Evolutionary conservation across 2,329 filamentous ascomycete genomes (phyloP), one percentile per base, ranked within the genome.

Genomic region (Ophiostoma tasmaniense): DNA sequence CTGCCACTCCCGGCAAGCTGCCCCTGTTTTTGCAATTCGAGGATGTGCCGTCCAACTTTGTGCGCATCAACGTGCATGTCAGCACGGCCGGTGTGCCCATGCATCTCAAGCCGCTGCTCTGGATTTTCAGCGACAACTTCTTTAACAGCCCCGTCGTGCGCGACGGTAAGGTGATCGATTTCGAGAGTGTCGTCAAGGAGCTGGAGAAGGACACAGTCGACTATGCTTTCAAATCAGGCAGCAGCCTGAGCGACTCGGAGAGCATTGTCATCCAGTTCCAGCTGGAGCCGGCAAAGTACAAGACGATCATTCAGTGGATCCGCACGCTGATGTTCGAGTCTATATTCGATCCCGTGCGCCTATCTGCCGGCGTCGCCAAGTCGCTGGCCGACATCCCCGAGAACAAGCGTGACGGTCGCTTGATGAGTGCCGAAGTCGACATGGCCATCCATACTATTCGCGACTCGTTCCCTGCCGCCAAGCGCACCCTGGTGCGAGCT

Each of bases 21-120:
- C 77, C 89, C n/a, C 81, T 98, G 2, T 99, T 97, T 78, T 84
- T 99, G n/a, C 94, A 99, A 78, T 99, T 96, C 73, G 95, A 99
- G 79, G 89, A 97, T 75, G 93, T 98, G 17, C 89, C 90, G 1
- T 96, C 92, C 70, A 96, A 92, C 76, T 99, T 99, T 77, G 92
- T 96, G 7, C 90, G 94, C 74, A 85, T 98, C 70, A 89, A 87
- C 65, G 79, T 98, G 28, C 87, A 95, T 69, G 82, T 98, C 66
- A 92, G 92, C 67, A 96, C 93, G 0, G 85, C 88, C 1, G 82
- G 87, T 39, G 82, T 97, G 0, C 92, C 93, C 0, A 84, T 90
- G n/a, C 86, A 93, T 72, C 84, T 94, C 70, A 93, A 94, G 76
- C 95, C 95, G 3, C 80, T 99, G 28, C 82, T 98, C 65, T 85